Evolutionary conservation across 202 grass and related monocot genomes (phyloP).

Genomic region (Alloteropsis angusta): DNA sequence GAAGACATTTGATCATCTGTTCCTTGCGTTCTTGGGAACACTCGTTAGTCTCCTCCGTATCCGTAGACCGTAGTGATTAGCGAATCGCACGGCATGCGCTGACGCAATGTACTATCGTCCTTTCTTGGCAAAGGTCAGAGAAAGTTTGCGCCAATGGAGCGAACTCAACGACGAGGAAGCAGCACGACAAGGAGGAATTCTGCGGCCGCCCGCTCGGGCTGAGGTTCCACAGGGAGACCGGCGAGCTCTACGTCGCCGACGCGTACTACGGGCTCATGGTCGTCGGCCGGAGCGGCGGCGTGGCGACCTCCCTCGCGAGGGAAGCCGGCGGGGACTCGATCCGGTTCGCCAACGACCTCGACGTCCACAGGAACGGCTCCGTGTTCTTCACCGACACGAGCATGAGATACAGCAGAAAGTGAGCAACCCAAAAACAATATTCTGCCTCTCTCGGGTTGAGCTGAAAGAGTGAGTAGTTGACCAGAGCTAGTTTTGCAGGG

Average conservation of each 20-base stretch:
- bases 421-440: not conserved
- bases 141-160: constrained; percentile 50
- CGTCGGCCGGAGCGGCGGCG: constrained; percentile 45
- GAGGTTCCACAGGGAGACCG: constrained; percentile 51
- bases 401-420: constrained; percentile 79
- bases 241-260: constrained; percentile 79
- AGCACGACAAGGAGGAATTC: constrained; percentile 57
- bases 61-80: too few species aligned
- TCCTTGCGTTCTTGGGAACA: not conserved
- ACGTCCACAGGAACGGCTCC: constrained; percentile 76
- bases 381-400: constrained; percentile 93
- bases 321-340: constrained; percentile 45
- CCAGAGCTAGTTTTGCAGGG: constrained; percentile 24
- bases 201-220: constrained; percentile 87
- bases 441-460: not conserved
- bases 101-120: not conserved
- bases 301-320: constrained; percentile 51
- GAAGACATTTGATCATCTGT: not conserved
- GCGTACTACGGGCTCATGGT: constrained; percentile 74
- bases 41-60: too few species aligned
- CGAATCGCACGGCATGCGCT: not conserved
- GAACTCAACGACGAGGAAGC: constrained; percentile 52
- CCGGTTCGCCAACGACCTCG: constrained; percentile 84
- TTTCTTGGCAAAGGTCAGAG: constrained; percentile 47
- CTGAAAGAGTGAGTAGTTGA: not conserved